Percentiles rank a stretch among this genome's conserved stretches.
These are phyloP conservation scores for Trametopsis cervina DNA, from an alignment of 768 basidiomycete genomes.

Conservation along the genomic window DNA sequence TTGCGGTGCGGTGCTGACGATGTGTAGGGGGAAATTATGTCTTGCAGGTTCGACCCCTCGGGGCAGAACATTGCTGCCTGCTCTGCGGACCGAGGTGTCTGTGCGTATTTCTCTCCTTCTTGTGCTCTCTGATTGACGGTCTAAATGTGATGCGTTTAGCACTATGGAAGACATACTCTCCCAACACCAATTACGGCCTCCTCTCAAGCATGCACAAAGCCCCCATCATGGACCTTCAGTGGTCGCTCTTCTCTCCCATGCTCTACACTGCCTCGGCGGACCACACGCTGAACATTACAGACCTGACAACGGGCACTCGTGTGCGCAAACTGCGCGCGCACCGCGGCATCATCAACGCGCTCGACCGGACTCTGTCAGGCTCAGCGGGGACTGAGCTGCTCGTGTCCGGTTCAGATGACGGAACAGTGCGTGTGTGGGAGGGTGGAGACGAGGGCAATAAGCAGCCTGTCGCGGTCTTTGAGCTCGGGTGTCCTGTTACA, in stretches of 20 bases:
- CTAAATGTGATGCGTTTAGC: slow-evolving; percentile 36
- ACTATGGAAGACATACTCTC: slow-evolving; percentile 86
- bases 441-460: slow-evolving; percentile 72
- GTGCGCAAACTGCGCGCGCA: slow-evolving; percentile 81
- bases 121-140: too few relatives aligned
- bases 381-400: slow-evolving; percentile 83
- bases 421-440: slow-evolving; percentile 88
- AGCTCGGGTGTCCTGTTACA: slow-evolving; percentile 86
- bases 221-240: slow-evolving; percentile 88
- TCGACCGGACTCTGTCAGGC: slow-evolving; percentile 81
- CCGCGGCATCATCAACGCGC: slow-evolving; percentile 81
- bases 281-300: slow-evolving; percentile 68
- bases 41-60: slow-evolving; percentile 89
- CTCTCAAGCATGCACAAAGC: slow-evolving; percentile 81
- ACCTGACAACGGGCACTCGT: slow-evolving; percentile 80
- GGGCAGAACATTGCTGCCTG: slow-evolving; percentile 93
- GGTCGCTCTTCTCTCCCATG: slow-evolving; percentile 67
- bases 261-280: slow-evolving; percentile 90
- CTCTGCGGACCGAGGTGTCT: slow-evolving; percentile 84
- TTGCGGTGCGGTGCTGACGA: background rate
- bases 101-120: slow-evolving; percentile 43
- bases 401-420: slow-evolving; percentile 87
- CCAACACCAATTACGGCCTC: slow-evolving; percentile 89
- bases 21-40: slow-evolving; percentile 74
- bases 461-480: slow-evolving; percentile 70